Evolutionary conservation across 257 asterid genomes (phyloP).

Genomic region (Misopates orontium): DNA sequence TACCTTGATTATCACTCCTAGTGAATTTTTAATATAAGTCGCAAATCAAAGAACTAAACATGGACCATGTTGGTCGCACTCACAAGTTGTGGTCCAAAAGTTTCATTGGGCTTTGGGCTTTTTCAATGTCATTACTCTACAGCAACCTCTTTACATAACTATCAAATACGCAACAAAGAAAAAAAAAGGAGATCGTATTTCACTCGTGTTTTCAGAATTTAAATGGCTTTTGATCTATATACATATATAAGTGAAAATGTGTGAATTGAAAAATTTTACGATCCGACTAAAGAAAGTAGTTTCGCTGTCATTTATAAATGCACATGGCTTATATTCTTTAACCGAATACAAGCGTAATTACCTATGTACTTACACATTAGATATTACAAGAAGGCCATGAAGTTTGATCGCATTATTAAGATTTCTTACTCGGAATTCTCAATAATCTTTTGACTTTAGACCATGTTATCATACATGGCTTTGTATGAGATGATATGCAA

Average conservation of each 20-base stretch:
- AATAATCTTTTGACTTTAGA: too few species aligned
- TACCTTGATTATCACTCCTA: not conserved
- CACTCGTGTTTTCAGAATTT: not conserved
- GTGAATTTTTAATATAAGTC: not conserved
- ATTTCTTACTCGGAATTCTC: too few species aligned
- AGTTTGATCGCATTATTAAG: too few species aligned
- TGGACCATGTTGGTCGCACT: slow-evolving; percentile 30
- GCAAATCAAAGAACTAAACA: slow-evolving; percentile 24
- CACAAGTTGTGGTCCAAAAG: slow-evolving; percentile 31
- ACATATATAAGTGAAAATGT: too few species aligned
- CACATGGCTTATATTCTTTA: too few species aligned
- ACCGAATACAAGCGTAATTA: too few species aligned
- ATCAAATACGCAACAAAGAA: not conserved
- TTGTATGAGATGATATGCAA: too few species aligned
- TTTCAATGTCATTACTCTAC: slow-evolving; percentile 20
- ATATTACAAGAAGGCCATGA: too few species aligned
- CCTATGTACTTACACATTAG: too few species aligned
- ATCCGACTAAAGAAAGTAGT: not conserved
- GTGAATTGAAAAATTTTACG: not conserved
- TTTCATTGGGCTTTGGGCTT: slow-evolving; percentile 29
- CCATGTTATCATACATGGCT: too few species aligned
- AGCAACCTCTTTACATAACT: not conserved
- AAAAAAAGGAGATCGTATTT: not conserved
- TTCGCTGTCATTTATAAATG: not conserved
- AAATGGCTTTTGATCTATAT: not conserved